Conservation (phyloP, 805 yeast species). For the Saccharomycopsis amapae region DNA sequence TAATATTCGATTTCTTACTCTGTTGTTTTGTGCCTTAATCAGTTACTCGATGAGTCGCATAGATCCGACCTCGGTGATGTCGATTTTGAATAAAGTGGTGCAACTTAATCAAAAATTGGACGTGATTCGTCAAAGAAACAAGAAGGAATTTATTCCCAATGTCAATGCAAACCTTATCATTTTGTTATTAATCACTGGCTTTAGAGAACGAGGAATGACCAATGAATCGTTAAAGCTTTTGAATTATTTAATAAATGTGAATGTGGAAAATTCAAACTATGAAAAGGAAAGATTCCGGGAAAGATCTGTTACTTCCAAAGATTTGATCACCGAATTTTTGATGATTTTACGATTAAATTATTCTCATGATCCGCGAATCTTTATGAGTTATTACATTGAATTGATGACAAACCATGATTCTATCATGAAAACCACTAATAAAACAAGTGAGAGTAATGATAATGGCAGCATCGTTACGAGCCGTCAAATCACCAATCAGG, state of each 20-base stretch:
- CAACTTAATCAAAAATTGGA: constrained; percentile 12
- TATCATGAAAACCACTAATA: not conserved
- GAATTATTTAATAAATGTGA: constrained; percentile 9
- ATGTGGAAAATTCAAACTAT: not conserved
- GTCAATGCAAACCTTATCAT: constrained; percentile 12
- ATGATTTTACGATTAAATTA: constrained; percentile 9
- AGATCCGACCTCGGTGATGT: constrained; percentile 6
- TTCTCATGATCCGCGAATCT: constrained; percentile 9
- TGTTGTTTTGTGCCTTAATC: constrained; percentile 2
- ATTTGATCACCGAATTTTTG: constrained; percentile 16
- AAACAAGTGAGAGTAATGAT: not conserved
- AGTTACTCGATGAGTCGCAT: constrained; percentile 7
- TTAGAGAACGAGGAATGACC: constrained; percentile 12
- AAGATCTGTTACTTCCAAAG: constrained; percentile 7
- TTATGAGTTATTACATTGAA: constrained; percentile 15
- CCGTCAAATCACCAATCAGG: not conserved
- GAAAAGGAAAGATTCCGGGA: not conserved
- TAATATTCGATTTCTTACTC: not conserved
- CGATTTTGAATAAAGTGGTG: constrained; percentile 5
- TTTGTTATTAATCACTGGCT: constrained; percentile 8
- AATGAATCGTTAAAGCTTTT: constrained; percentile 14
- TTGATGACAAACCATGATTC: constrained; percentile 7
- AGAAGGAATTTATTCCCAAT: not conserved
- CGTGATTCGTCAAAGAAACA: not conserved
- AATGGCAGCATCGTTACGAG: not conserved